Percentiles rank a stretch among this genome's conserved stretches.
phyloP scores from a whole-genome alignment of 768 basidiomycete genomes.

The Xerocomellus amylosporus region DNA sequence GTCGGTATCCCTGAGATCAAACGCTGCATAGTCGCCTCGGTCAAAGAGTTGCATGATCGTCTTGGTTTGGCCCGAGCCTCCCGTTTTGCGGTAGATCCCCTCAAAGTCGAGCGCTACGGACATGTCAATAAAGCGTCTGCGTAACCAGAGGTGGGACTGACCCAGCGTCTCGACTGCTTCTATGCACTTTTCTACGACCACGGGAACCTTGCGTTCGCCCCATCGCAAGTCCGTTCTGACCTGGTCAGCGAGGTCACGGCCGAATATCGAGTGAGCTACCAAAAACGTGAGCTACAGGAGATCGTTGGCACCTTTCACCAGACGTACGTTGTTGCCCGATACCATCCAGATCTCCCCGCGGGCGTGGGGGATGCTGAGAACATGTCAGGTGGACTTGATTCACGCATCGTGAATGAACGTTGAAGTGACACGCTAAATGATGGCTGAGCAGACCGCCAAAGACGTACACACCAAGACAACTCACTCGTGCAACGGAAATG shows the following conservation, averaged over 20 bases:
- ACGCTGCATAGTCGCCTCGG: conserved; percentile 82
- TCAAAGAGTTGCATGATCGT: conserved; percentile 94
- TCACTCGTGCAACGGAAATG: conserved; percentile 85
- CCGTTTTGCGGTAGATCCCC: conserved; percentile 97
- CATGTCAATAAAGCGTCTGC: neutral
- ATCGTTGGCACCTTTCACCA: conserved; percentile 7
- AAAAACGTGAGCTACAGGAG: conserved; percentile 15
- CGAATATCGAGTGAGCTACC: conserved; percentile 87
- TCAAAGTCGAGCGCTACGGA: conserved; percentile 85
- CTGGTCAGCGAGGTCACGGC: conserved; percentile 84
- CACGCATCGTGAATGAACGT: conserved; percentile 85
- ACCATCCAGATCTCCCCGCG: conserved; percentile 31
- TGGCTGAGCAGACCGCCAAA: conserved; percentile 2
- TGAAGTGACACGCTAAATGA: conserved; percentile 69
- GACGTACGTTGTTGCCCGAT: conserved; percentile 20
- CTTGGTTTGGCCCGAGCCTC: conserved; percentile 89
- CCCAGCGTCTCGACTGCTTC: conserved; percentile 86
- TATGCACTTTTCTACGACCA: conserved; percentile 95
- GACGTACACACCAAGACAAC: conserved; percentile 29
- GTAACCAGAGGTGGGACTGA: conserved; percentile 35
- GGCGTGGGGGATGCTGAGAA: conserved; percentile 44
- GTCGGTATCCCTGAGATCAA: conserved; percentile 84
- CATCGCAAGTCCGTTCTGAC: conserved; percentile 62
- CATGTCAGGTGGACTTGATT: conserved; percentile 67
- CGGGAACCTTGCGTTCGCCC: conserved; percentile 65